Evolutionary conservation across 495 filamentous ascomycete genomes (phyloP).

Genomic region (Neurospora tetraspora): DNA sequence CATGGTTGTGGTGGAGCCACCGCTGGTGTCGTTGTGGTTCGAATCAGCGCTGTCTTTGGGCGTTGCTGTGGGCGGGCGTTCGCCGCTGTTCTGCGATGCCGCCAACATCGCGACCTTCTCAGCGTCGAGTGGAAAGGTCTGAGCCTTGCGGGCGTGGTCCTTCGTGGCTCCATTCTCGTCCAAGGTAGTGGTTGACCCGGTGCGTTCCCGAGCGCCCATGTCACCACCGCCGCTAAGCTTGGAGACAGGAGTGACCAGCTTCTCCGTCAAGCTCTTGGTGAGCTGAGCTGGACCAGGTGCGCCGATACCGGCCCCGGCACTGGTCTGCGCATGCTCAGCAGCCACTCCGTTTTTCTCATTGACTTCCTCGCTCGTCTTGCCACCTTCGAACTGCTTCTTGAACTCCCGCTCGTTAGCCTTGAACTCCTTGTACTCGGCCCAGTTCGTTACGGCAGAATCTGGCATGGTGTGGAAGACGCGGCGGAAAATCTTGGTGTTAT

Average conservation of each 20-base stretch:
- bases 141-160: background rate
- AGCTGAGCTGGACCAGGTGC: conserved; percentile 18
- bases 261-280: conserved; percentile 9
- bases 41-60: background rate
- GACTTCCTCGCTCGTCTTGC: conserved; percentile 29
- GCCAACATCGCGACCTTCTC: background rate
- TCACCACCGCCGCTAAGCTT: background rate
- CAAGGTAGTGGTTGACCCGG: background rate
- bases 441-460: conserved; percentile 84
- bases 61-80: background rate
- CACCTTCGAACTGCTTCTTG: conserved; percentile 49
- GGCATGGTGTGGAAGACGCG: conserved; percentile 95
- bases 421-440: conserved; percentile 91
- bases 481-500: conserved; percentile 89
- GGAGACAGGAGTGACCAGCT: conserved; percentile 1
- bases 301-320: conserved; percentile 20
- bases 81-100: background rate
- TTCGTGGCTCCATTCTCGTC: conserved; percentile 15
- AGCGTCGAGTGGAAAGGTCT: background rate
- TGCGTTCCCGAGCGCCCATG: background rate
- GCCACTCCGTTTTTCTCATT: conserved; percentile 16
- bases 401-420: conserved; percentile 70
- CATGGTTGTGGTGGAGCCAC: conserved; percentile 6
- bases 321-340: conserved; percentile 4
- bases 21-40: conserved; percentile 5